These are phyloP conservation scores for Xylaria sp. DNA, from an alignment of 2,329 filamentous ascomycete genomes.

Conservation along the genomic window DNA sequence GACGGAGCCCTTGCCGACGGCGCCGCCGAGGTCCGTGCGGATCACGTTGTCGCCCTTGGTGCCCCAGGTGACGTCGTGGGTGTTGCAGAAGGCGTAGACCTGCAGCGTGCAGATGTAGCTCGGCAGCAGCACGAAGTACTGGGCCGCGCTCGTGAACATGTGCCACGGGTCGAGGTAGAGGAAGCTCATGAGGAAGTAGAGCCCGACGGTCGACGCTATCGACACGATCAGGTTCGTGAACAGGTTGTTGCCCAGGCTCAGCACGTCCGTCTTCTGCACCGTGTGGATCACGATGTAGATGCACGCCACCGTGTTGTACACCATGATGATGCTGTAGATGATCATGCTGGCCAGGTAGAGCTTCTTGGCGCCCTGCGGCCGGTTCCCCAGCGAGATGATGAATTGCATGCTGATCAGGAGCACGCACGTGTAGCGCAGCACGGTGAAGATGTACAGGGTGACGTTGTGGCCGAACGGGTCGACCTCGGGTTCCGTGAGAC, in stretches of 20 bases:
- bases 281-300: slow-evolving; percentile 90
- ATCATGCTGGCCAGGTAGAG: slow-evolving; percentile 88
- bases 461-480: slow-evolving; percentile 93
- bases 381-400: slow-evolving; percentile 93
- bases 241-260: slow-evolving; percentile 78
- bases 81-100: slow-evolving; percentile 99
- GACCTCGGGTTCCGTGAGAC: slow-evolving; percentile 73
- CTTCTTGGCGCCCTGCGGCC: slow-evolving; percentile 90
- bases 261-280: slow-evolving; percentile 55
- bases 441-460: slow-evolving; percentile 80
- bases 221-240: slow-evolving; percentile 96
- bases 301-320: slow-evolving; percentile 87
- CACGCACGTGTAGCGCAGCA: slow-evolving; percentile 83
- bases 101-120: slow-evolving; percentile 96
- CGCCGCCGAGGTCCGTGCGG: slow-evolving; percentile 87
- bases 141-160: slow-evolving; percentile 88
- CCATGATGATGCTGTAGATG: slow-evolving; percentile 92
- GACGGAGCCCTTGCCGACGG: slow-evolving; percentile 73
- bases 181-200: slow-evolving; percentile 97
- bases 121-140: slow-evolving; percentile 92
- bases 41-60: slow-evolving; percentile 98
- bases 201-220: slow-evolving; percentile 82
- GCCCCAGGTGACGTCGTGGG: slow-evolving; percentile 98
- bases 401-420: slow-evolving; percentile 94
- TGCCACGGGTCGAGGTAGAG: slow-evolving; percentile 98